Base-by-base conservation (phyloP, 768 basidiomycete species). In the Rhizopogon vesiculosus region DNA sequence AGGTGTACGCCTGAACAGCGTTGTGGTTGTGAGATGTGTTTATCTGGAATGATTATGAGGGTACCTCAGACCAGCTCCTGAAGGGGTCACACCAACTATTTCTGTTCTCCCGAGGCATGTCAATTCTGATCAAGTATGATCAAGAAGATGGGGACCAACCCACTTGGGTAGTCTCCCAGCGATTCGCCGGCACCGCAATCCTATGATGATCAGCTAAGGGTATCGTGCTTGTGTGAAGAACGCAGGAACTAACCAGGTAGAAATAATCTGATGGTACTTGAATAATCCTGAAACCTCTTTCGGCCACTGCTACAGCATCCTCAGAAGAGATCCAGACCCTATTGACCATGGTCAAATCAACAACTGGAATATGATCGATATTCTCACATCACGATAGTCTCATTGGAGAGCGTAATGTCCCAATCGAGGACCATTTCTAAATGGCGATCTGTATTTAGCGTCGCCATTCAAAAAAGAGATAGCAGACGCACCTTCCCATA, bases 61-160 rank as follows among this genome's bases (percentile, higher is more conserved):
- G 56, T 53, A 87, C 86, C 70, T 82, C 79, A 64, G 87, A 83
- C 89, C 89, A 92, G 6, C 83, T 83, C 69, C 89, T 89, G 81
- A 85, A 89, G 0, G 87, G 86, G 61, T 86, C 85, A 63, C 86
- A 89, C 85, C 87, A 89, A 61, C 82, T 84, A 57, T 82, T 82
- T 5, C 81, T 78, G 42, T 58, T 48, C 7, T 35, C 46, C 46
- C 4, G 25, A 29, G 31, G 40, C 13, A 29, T 9, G 41, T 45
- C 59, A 43, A 56, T 49, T 25, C 45, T 44, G 29, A 15, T n/a
- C 3, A 5, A 39, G 12, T 29, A 13, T 8, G 16, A 38, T 7
- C 2, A 1, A 51, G 49, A 35, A 49, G 31, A 28, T 33, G 19
- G 12, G 35, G 42, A 61, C 73, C 49, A 63, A 78, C 76, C 70